Evolutionary conservation across 2,329 filamentous ascomycete species (phyloP).

Genomic region (Hymenotorrendiella dingleyae): DNA sequence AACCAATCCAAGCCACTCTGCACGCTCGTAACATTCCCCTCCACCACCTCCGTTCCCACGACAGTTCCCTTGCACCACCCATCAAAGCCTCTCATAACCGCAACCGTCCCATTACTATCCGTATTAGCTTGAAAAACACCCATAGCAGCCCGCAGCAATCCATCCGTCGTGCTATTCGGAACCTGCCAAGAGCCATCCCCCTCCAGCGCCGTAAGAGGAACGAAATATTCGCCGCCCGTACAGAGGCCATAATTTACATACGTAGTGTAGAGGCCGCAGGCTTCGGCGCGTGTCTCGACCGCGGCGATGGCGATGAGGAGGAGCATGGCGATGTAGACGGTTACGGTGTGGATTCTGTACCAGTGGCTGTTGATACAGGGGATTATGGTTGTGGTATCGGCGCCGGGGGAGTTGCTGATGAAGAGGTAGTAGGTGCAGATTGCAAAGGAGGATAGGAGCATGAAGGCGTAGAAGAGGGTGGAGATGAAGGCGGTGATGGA

Average conservation of each 20-base stretch:
- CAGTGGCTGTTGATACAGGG: conserved; percentile 23
- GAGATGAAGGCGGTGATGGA: conserved; percentile 11
- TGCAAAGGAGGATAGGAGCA: conserved; percentile 10
- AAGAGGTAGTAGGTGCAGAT: conserved; percentile 17
- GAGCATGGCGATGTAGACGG: conserved; percentile 10
- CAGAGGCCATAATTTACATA: not conserved
- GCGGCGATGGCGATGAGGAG: conserved; percentile 14
- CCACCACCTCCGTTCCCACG: too few species aligned
- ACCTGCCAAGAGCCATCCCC: not conserved
- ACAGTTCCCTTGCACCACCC: not conserved
- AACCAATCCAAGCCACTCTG: too few species aligned
- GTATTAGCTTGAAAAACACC: not conserved
- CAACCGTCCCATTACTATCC: not conserved
- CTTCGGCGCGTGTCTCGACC: conserved; percentile 19
- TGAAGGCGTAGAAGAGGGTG: conserved; percentile 15
- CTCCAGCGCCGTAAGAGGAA: too few species aligned
- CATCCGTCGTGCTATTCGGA: not conserved
- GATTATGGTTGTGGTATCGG: conserved; percentile 17
- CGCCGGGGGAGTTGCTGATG: conserved; percentile 5
- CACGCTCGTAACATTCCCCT: too few species aligned
- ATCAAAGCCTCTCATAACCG: not conserved
- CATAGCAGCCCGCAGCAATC: not conserved
- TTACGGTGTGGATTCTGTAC: conserved; percentile 24
- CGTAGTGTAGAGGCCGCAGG: conserved; percentile 28
- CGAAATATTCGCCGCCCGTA: not conserved